phyloP scores from a whole-genome alignment of 2,329 filamentous ascomycete genomes.

The Clonostachys rhizophaga region DNA sequence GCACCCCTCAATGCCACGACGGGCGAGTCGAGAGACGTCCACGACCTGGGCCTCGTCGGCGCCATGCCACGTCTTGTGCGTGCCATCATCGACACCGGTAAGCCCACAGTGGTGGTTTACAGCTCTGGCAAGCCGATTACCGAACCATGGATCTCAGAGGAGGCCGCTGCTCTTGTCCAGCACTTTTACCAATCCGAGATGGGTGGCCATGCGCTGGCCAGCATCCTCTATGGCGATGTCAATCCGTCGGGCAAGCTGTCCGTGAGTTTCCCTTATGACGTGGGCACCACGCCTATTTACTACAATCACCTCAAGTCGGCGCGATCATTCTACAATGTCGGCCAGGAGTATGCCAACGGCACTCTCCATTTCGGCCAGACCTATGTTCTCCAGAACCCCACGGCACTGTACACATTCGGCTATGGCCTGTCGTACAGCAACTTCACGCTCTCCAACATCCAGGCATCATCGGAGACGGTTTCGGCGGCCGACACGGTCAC shows the following conservation, averaged over 20 bases:
- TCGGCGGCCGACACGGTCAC: slow-evolving; percentile 47
- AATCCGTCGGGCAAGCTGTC: slow-evolving; percentile 64
- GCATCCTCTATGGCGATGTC: slow-evolving; percentile 59
- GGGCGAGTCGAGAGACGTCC: slow-evolving; percentile 67
- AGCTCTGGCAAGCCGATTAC: slow-evolving; percentile 69
- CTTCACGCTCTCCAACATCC: slow-evolving; percentile 54
- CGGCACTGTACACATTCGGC: slow-evolving; percentile 60
- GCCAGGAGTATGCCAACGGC: slow-evolving; percentile 49
- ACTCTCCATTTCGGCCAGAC: slow-evolving; percentile 59
- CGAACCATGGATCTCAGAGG: slow-evolving; percentile 65
- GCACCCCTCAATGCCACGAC: slow-evolving; percentile 67
- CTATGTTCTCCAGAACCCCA: slow-evolving; percentile 57
- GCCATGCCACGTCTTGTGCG: slow-evolving; percentile 63
- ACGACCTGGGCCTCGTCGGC: slow-evolving; percentile 61
- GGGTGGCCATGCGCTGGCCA: slow-evolving; percentile 61
- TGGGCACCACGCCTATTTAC: slow-evolving; percentile 64
- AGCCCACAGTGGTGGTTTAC: slow-evolving; percentile 64
- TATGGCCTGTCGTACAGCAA: slow-evolving; percentile 62
- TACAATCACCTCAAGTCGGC: slow-evolving; percentile 71
- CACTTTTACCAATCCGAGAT: slow-evolving; percentile 73
- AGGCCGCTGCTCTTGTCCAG: slow-evolving; percentile 62
- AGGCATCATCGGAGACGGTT: slow-evolving; percentile 41
- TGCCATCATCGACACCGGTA: slow-evolving; percentile 63
- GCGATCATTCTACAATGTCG: slow-evolving; percentile 46
- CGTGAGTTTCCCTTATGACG: slow-evolving; percentile 62